phyloP scores from a whole-genome alignment of 106 monocot species.

The Dioscorea dumetorum region DNA sequence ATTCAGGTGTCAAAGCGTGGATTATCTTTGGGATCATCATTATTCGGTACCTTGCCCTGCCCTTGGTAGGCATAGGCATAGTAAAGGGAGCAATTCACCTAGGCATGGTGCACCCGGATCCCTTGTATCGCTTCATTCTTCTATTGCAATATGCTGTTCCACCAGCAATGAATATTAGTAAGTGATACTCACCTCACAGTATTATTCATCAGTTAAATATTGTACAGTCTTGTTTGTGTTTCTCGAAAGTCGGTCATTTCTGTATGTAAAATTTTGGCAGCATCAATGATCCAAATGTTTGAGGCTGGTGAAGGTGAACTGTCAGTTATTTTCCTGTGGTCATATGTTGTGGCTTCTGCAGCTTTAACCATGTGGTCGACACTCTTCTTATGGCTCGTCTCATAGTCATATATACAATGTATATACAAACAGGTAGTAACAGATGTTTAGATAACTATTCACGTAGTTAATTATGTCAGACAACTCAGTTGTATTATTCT shows the following conservation, averaged over 20 bases:
- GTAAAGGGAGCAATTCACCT: constrained; percentile 43
- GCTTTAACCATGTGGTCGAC: constrained; percentile 13
- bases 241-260: too few species aligned
- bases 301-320: constrained; percentile 11
- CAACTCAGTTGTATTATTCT: too few species aligned
- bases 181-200: not conserved
- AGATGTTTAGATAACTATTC: too few species aligned
- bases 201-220: not conserved
- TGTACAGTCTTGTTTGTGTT: too few species aligned
- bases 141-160: constrained; percentile 60
- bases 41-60: constrained; percentile 24
- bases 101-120: constrained; percentile 62
- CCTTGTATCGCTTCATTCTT: constrained; percentile 60
- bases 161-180: constrained; percentile 79
- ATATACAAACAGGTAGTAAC: too few species aligned
- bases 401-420: not conserved
- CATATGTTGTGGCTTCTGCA: constrained; percentile 10
- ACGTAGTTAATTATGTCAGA: too few species aligned
- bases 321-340: constrained; percentile 16
- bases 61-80: constrained; percentile 26
- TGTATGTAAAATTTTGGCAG: not conserved
- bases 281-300: constrained; percentile 15
- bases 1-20: constrained; percentile 16
- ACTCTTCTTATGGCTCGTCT: constrained; percentile 13
- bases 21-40: constrained; percentile 25